Conservation (phyloP, 306 rosid species). For the peach (Prunus persica) region DNA sequence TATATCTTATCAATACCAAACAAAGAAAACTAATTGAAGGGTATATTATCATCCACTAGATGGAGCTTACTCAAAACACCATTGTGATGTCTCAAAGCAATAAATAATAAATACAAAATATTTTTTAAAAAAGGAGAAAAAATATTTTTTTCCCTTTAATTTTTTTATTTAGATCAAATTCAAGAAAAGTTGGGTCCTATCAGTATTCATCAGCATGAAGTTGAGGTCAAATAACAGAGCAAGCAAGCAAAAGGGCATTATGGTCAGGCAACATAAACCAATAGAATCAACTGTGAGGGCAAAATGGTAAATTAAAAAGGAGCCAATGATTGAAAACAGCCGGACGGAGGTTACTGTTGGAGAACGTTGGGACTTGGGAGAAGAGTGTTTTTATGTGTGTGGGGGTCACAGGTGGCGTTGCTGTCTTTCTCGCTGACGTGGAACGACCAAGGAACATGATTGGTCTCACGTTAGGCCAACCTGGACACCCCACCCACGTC, state of each 20-base stretch:
- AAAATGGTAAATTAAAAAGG: conserved; percentile 21
- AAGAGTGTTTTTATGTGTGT: background rate
- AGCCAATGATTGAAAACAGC: conserved; percentile 48
- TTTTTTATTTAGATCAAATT: background rate
- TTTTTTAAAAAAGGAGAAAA: too few species aligned
- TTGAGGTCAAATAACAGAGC: background rate
- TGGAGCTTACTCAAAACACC: too few species aligned
- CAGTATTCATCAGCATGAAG: background rate
- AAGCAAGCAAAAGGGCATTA: background rate
- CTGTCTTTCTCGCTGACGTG: conserved; percentile 40
- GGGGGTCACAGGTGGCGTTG: conserved; percentile 22
- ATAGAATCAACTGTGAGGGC: conserved; percentile 24
- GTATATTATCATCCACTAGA: too few species aligned
- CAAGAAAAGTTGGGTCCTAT: background rate
- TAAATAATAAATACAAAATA: too few species aligned
- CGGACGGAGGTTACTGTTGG: conserved; percentile 25
- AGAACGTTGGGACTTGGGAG: conserved; percentile 38
- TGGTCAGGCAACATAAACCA: background rate
- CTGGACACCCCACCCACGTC: conserved; percentile 44
- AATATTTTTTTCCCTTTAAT: too few species aligned
- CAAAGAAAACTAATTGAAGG: background rate
- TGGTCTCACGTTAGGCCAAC: conserved; percentile 54
- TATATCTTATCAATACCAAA: conserved; percentile 3
- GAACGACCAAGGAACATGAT: conserved; percentile 53
- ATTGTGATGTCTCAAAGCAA: too few species aligned